phyloP scores from a whole-genome alignment of 2,329 filamentous ascomycete genomes.

The Fusarium kyushuense region DNA sequence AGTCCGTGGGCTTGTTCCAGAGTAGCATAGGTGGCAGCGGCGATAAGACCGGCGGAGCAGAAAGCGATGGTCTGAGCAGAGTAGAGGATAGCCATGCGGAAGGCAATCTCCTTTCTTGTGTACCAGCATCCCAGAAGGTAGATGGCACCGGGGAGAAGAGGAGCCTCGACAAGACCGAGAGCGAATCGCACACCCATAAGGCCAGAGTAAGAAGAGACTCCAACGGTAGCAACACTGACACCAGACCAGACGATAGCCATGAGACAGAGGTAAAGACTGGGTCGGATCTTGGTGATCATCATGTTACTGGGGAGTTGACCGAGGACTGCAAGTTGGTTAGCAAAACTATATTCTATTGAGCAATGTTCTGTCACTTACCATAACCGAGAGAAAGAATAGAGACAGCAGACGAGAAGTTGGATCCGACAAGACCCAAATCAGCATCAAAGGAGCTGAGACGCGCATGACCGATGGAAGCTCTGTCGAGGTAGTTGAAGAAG shows the following conservation, averaged over 20 bases:
- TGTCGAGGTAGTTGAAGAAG: slow-evolving; percentile 29
- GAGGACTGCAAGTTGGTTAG: background rate
- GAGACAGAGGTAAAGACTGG: slow-evolving; percentile 14
- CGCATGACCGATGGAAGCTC: slow-evolving; percentile 16
- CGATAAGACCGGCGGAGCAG: slow-evolving; percentile 18
- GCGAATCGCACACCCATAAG: slow-evolving; percentile 21
- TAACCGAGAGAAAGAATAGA: slow-evolving; percentile 28
- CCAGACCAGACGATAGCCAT: slow-evolving; percentile 25
- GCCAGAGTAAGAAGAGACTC: slow-evolving; percentile 14
- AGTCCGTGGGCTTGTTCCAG: background rate
- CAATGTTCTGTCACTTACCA: background rate
- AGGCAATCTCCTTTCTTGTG: slow-evolving; percentile 10
- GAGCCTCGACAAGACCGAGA: slow-evolving; percentile 19
- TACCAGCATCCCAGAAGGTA: slow-evolving; percentile 26
- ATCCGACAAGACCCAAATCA: background rate
- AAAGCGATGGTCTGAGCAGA: slow-evolving; percentile 13
- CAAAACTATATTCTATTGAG: rapidly evolving
- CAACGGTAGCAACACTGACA: slow-evolving; percentile 15
- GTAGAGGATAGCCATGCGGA: slow-evolving; percentile 19
- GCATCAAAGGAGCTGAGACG: slow-evolving; percentile 7
- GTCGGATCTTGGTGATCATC: slow-evolving; percentile 21
- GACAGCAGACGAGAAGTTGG: slow-evolving; percentile 22
- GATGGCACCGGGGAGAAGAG: slow-evolving; percentile 14
- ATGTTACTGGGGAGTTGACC: slow-evolving; percentile 23
- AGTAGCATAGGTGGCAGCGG: slow-evolving; percentile 12